These are phyloP conservation scores for Pleurotus sapidus DNA, from an alignment of 768 basidiomycete species.

Conservation along the genomic window DNA sequence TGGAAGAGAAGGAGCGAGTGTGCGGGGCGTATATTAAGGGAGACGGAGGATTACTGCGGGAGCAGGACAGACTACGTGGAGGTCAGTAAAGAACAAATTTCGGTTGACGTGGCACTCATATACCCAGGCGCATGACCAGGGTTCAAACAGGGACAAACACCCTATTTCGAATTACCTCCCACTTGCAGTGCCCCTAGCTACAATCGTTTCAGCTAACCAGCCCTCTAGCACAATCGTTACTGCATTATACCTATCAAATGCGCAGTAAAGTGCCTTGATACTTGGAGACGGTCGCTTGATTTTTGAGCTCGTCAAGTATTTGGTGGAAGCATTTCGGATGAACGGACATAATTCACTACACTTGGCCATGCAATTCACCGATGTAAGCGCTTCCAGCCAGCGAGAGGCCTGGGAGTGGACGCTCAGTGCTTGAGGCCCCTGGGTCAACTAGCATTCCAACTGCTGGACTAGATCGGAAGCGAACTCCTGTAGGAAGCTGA, in stretches of 20 bases:
- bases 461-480: too few species aligned
- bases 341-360: too few species aligned
- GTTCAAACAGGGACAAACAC: constrained; percentile 3
- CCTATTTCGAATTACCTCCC: constrained; percentile 2
- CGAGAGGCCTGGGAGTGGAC: too few species aligned
- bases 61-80: constrained; percentile 36
- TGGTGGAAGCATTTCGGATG: too few species aligned
- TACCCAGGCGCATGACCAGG: background rate
- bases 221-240: background rate
- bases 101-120: constrained; percentile 16
- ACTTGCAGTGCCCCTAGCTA: background rate
- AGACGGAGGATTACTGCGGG: constrained; percentile 26
- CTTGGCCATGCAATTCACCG: background rate
- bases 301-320: too few species aligned
- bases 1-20: constrained; percentile 8
- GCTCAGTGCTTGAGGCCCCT: too few species aligned
- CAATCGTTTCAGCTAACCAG: background rate
- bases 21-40: constrained; percentile 10
- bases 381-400: background rate
- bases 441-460: too few species aligned
- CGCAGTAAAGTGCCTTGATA: too few species aligned
- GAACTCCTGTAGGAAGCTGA: too few species aligned
- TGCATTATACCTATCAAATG: background rate
- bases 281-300: too few species aligned
- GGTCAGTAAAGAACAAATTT: constrained; percentile 18